A percentile compares a stretch with the other conserved stretches of the same genome.
Evolutionary conservation across 805 yeast genomes (phyloP).

Genomic region (Teunomyces lycoperdinae): DNA sequence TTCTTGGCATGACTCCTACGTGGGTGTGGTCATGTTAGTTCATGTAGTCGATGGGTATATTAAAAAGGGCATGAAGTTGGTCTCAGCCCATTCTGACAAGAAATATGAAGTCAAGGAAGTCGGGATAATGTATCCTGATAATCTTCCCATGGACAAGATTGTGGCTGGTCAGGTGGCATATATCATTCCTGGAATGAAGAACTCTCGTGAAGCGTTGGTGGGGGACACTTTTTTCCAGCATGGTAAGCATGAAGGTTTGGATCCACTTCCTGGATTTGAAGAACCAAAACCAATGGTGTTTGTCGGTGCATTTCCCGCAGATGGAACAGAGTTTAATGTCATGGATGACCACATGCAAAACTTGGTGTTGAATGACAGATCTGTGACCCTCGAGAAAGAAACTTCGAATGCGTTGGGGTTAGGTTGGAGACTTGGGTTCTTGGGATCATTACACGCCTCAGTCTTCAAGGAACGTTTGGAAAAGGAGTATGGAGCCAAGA

Average conservation of each 20-base stretch:
- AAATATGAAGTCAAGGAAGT: conserved; percentile 87
- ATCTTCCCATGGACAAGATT: conserved; percentile 58
- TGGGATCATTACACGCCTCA: conserved; percentile 93
- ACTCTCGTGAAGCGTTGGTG: conserved; percentile 77
- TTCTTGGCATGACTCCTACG: conserved; percentile 93
- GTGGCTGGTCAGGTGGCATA: conserved; percentile 94
- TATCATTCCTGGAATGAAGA: conserved; percentile 91
- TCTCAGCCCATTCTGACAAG: conserved; percentile 72
- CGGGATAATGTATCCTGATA: conserved; percentile 94
- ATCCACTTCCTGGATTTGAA: conserved; percentile 90
- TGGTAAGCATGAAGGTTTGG: conserved; percentile 54
- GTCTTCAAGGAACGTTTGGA: conserved; percentile 90
- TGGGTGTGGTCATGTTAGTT: conserved; percentile 85
- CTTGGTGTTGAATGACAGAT: conserved; percentile 85
- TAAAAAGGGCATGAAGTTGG: conserved; percentile 68
- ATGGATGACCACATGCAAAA: conserved; percentile 89
- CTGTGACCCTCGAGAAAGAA: conserved; percentile 85
- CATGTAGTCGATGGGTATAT: conserved; percentile 82
- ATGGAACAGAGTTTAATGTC: conserved; percentile 83
- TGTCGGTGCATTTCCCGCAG: conserved; percentile 97
- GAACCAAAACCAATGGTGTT: conserved; percentile 98
- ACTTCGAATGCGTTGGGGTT: conserved; percentile 93
- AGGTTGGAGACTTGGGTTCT: conserved; percentile 95
- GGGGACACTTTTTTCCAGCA: conserved; percentile 84
- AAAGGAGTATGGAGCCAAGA: conserved; percentile 89